Conservation (phyloP, 495 filamentous ascomycete species). For the Opeltia flavorubescens region DNA sequence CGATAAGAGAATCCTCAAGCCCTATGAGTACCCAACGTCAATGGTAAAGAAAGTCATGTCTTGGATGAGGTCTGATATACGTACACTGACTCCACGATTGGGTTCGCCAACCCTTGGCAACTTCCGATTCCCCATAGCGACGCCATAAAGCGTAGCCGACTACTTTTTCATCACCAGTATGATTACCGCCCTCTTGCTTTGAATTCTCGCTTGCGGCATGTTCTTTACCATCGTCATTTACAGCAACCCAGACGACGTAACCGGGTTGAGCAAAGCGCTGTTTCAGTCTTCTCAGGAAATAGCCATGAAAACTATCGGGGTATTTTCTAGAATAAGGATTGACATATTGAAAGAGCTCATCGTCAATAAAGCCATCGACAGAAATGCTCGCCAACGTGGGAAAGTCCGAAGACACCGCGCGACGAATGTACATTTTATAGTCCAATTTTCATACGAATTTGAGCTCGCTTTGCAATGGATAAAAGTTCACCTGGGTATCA, state of each 20-base stretch:
- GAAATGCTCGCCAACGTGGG: conserved; percentile 1
- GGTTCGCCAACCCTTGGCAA: background rate
- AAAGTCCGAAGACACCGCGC: conserved; percentile 1
- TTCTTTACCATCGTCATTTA: conserved; percentile 1
- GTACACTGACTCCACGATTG: background rate
- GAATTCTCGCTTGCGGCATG: no score
- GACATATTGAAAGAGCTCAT: conserved; percentile 4
- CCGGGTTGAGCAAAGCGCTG: background rate
- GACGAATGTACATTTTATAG: background rate
- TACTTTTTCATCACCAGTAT: background rate
- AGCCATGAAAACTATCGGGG: background rate
- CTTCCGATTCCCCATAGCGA: background rate
- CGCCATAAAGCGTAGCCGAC: background rate
- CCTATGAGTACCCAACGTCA: background rate
- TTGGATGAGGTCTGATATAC: background rate
- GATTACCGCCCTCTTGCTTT: background rate
- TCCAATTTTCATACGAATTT: background rate
- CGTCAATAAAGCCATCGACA: background rate
- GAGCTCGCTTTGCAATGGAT: background rate
- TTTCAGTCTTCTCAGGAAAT: background rate
- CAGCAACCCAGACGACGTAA: background rate
- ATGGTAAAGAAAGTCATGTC: background rate
- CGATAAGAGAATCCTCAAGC: background rate
- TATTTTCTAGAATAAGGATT: background rate
- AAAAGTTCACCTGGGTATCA: no score